phyloP scores from a whole-genome alignment of 495 filamentous ascomycete species.

The Xylaria curta region DNA sequence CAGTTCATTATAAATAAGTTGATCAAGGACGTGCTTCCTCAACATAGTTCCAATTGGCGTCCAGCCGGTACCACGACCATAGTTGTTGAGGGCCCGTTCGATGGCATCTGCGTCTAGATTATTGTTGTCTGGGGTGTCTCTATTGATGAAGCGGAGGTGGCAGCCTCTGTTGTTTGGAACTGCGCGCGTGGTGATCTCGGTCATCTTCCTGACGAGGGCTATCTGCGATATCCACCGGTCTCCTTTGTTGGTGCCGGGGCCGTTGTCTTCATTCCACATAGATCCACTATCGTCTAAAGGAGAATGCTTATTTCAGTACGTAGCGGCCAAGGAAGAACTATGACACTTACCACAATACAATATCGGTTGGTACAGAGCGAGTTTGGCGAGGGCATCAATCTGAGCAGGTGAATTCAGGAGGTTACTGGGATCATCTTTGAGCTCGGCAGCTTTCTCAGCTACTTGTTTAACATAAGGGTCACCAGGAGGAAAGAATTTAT shows the following conservation, averaged over 20 bases:
- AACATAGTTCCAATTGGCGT: conserved; percentile 16
- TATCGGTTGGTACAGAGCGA: conserved; percentile 17
- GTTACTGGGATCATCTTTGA: conserved; percentile 6
- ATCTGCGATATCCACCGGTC: conserved; percentile 16
- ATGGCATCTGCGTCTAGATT: conserved; percentile 4
- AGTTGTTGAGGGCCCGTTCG: background rate
- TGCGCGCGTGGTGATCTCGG: conserved; percentile 7
- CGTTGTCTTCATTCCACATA: conserved; percentile 24
- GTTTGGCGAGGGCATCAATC: conserved; percentile 20
- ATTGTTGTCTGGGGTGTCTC: background rate
- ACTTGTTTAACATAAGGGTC: conserved; percentile 21
- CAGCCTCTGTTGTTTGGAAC: conserved; percentile 20
- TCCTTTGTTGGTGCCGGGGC: conserved; percentile 16
- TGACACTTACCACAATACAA: conserved; percentile 20
- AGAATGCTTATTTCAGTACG: background rate
- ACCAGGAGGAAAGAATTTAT: conserved; percentile 14
- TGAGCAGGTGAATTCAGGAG: conserved; percentile 22
- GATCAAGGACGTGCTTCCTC: conserved; percentile 17
- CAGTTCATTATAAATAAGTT: conserved; percentile 12
- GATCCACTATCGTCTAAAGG: conserved; percentile 14
- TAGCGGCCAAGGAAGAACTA: background rate
- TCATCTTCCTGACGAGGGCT: conserved; percentile 22
- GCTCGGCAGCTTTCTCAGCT: conserved; percentile 20
- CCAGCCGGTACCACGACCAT: conserved; percentile 22
- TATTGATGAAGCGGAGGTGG: conserved; percentile 22